A percentile compares a stretch with the other conserved stretches of the same genome.
phyloP scores from a whole-genome alignment of 140 eudicot genomes.

The Anethum foeniculum region DNA sequence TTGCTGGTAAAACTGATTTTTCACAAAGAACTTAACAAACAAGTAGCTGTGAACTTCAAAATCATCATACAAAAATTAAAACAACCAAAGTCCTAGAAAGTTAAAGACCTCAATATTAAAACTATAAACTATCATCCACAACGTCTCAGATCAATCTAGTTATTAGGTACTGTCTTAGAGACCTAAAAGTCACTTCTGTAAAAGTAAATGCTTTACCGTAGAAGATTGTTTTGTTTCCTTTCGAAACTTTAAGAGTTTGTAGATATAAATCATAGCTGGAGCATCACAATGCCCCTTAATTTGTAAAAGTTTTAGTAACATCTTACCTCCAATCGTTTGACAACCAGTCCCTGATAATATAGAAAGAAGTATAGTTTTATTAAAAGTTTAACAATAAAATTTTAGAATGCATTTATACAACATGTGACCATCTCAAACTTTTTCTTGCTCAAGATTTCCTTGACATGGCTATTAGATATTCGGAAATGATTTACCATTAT shows the following conservation, averaged over 20 bases:
- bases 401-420: neutral
- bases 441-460: neutral
- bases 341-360: neutral
- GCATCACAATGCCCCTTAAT: neutral
- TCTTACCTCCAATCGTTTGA: neutral
- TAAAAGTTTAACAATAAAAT: neutral
- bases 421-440: neutral
- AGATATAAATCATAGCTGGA: neutral
- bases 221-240: neutral
- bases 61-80: neutral
- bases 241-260: neutral
- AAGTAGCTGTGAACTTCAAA: neutral
- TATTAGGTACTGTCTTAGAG: neutral
- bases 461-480: neutral
- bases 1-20: neutral
- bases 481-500: neutral
- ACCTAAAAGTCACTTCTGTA: neutral
- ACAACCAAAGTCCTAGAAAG: neutral
- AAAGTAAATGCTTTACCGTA: neutral
- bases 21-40: neutral
- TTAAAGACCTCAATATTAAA: neutral
- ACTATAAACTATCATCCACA: neutral
- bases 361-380: neutral
- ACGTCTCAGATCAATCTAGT: neutral
- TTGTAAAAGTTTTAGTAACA: neutral